Base-by-base conservation (phyloP, 2,329 filamentous ascomycete genomes). In the Teratosphaeria epicoccoides region DNA sequence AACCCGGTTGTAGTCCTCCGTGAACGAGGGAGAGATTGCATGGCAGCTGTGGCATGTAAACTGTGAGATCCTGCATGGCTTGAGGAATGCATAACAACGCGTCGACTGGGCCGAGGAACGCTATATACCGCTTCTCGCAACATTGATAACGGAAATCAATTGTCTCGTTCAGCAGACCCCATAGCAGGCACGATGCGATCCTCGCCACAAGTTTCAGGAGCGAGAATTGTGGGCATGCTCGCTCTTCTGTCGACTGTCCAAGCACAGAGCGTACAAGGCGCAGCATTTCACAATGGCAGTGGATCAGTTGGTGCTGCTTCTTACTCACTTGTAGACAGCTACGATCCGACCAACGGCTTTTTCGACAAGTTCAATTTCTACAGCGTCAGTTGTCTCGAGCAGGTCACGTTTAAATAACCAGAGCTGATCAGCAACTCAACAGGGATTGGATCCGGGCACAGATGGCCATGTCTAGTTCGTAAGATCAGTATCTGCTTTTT, bases 391-490 rank as follows among this genome's bases (percentile, higher is more conserved):
- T n/a, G 14, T 45, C 2, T 20, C 5, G 3, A n/a, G 12, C 17
- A 7, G n/a, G 10, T 40, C 11, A 20, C 6, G 14, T 9, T 24
- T 17, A 24, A 22, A 22, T 22, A 10, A 26, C 12, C 9, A 43
- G 43, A 43, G 22, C 25, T 49, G 25, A 24, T 14, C 10, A 11
- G 33, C 26, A 46, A 24, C 47, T 43, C n/a, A 11, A 2, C 11
- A 56, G 52, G 54, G 40, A 3, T 59, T 58, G 12, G 66, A 68
- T 53, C 66, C 63, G 6, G 33, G 33, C 4, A 69, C 66, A 7
- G 58, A 60, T 44, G 59, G 62, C 12, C 60, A 61, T 49, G 67
- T 70, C 2, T 62, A 68, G 53, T 76, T 70, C 57, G 70, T 73
- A 50, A 6, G 2, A 29, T 12, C 24, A 24, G 12, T 12, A 11